These are phyloP conservation scores for Didymosphaeria variabile DNA, from an alignment of 2,329 filamentous ascomycete genomes.

Conservation along the genomic window DNA sequence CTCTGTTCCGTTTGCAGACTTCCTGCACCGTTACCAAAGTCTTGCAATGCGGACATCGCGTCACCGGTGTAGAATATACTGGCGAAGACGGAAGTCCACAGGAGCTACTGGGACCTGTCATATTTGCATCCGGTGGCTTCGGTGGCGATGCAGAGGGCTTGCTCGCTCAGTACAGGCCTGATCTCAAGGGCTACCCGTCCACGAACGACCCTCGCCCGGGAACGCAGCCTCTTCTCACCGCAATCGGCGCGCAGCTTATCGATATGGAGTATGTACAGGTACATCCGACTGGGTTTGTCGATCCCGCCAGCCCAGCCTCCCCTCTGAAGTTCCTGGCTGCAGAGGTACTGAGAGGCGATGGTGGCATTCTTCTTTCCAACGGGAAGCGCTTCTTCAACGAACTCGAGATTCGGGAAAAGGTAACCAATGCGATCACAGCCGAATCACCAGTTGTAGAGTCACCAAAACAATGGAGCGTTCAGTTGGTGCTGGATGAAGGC, in stretches of 20 bases:
- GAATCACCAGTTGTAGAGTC: conserved; percentile 33
- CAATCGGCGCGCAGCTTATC: conserved; percentile 51
- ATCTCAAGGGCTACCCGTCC: conserved; percentile 67
- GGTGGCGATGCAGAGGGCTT: conserved; percentile 68
- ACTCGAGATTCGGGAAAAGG: conserved; percentile 65
- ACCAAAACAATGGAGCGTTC: conserved; percentile 66
- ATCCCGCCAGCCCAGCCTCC: conserved; percentile 57
- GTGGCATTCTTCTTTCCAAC: conserved; percentile 63
- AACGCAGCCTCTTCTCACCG: conserved; percentile 57
- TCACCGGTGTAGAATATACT: conserved; percentile 64
- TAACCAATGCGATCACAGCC: conserved; percentile 63
- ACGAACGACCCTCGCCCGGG: conserved; percentile 69
- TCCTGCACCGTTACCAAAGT: conserved; percentile 64
- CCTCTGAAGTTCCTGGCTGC: conserved; percentile 70
- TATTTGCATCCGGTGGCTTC: conserved; percentile 71
- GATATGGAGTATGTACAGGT: conserved; percentile 67
- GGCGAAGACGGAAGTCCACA: conserved; percentile 47
- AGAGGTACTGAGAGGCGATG: conserved; percentile 70
- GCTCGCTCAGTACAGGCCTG: conserved; percentile 65
- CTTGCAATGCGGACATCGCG: conserved; percentile 45
- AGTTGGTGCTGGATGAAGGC: conserved; percentile 68
- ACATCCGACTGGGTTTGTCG: conserved; percentile 72
- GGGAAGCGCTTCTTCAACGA: conserved; percentile 70
- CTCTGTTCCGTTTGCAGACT: conserved; percentile 63
- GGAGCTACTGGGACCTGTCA: conserved; percentile 61